phyloP scores from a whole-genome alignment of 208 protist genomes.

The Phytomonas serpens region DNA sequence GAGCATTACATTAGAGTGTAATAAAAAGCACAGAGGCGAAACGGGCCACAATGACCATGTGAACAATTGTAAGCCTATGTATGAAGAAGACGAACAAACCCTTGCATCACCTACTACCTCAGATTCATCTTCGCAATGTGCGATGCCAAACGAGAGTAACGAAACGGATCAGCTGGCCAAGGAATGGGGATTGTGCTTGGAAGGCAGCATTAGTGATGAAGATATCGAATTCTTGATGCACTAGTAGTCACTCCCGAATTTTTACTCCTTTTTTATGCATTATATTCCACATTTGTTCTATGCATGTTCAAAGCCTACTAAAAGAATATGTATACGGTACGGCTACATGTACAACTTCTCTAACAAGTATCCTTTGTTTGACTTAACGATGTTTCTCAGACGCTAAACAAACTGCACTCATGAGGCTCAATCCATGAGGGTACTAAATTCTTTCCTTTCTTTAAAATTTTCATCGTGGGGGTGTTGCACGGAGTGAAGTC shows the following conservation, averaged over 20 bases:
- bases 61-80: not conserved
- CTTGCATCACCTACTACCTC: not conserved
- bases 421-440: not conserved
- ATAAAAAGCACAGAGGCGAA: not conserved
- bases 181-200: not conserved
- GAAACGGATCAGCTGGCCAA: not conserved
- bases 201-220: not conserved
- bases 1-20: not conserved
- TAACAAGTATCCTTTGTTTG: not conserved
- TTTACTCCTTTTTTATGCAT: conserved; percentile 12
- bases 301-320: not conserved
- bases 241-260: not conserved
- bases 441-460: not conserved
- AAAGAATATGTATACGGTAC: not conserved
- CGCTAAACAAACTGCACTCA: not conserved
- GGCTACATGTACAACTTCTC: not conserved
- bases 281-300: conserved; percentile 1
- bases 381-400: not conserved
- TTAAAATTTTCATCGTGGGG: conserved; percentile 3
- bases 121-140: not conserved
- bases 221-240: not conserved
- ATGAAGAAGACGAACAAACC: not conserved
- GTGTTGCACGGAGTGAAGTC: conserved; percentile 8
- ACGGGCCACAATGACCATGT: not conserved
- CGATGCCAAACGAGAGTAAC: not conserved